These are phyloP conservation scores for Oemleria cerasiformis DNA, from an alignment of 306 rosid species.

Conservation along the genomic window DNA sequence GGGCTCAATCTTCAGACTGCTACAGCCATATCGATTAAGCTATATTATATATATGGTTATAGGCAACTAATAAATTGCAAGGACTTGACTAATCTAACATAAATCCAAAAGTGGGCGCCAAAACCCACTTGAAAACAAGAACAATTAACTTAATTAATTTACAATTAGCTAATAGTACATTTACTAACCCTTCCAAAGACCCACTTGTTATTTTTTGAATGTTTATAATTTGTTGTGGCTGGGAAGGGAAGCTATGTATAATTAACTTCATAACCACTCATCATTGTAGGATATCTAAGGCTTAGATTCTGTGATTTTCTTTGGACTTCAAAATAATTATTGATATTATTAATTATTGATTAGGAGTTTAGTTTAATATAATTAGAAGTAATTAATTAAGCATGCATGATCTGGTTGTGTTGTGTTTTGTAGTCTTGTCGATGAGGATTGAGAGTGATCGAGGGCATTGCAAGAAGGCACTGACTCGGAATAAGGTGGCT, in stretches of 20 bases:
- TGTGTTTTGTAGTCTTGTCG: not conserved
- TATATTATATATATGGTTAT: too few species aligned
- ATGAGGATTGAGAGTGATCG: not conserved
- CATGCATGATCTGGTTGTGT: not conserved
- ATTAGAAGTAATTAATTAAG: not conserved
- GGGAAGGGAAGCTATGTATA: not conserved
- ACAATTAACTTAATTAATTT: not conserved
- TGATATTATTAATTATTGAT: not conserved
- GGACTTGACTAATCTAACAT: not conserved
- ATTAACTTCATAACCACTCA: constrained; percentile 6
- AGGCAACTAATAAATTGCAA: not conserved
- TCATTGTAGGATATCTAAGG: constrained; percentile 31
- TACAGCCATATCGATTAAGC: too few species aligned
- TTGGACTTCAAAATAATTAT: constrained; percentile 5
- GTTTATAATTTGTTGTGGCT: not conserved
- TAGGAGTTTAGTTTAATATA: not conserved
- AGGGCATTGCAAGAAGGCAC: too few species aligned
- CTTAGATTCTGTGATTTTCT: constrained; percentile 32
- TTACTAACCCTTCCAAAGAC: constrained; percentile 13
- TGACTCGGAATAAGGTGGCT: too few species aligned
- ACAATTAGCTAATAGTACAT: not conserved
- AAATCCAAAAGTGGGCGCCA: not conserved
- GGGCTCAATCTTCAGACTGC: too few species aligned
- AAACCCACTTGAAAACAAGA: not conserved
- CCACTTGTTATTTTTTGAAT: constrained; percentile 15